Conservation (phyloP, 2,329 filamentous ascomycete genomes). For the Berkeleyomyces basicola region DNA sequence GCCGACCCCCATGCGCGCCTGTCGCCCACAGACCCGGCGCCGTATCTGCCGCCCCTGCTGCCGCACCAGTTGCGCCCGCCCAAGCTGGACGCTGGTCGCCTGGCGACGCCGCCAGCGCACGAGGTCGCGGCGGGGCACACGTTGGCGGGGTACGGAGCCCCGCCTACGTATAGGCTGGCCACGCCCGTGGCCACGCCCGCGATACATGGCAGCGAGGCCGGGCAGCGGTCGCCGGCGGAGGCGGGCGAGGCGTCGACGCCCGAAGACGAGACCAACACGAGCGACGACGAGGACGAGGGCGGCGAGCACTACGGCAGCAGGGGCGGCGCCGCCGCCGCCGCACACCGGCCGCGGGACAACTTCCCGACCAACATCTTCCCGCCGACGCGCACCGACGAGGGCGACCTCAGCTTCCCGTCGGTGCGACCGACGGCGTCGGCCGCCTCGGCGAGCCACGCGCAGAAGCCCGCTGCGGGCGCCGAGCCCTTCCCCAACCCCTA, state of each 20-base stretch:
- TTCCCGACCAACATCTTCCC: slow-evolving; percentile 11
- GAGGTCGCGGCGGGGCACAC: neutral
- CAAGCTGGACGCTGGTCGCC: slow-evolving; percentile 32
- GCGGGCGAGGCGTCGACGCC: neutral
- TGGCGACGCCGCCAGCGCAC: slow-evolving; percentile 40
- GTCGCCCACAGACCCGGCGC: neutral
- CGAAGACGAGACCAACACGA: neutral
- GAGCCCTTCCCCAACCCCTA: slow-evolving; percentile 13
- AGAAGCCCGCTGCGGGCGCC: neutral
- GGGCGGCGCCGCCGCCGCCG: neutral
- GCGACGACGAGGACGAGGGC: neutral
- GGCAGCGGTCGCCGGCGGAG: slow-evolving; percentile 16
- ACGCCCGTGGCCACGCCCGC: slow-evolving; percentile 27
- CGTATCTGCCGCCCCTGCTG: neutral
- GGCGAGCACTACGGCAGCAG: neutral
- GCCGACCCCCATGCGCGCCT: neutral
- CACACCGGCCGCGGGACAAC: neutral
- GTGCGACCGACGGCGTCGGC: neutral
- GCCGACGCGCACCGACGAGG: slow-evolving; percentile 1
- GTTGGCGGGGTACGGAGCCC: neutral
- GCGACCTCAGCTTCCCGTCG: slow-evolving; percentile 8
- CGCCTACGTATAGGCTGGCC: slow-evolving; percentile 15
- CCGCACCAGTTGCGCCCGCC: slow-evolving; percentile 17
- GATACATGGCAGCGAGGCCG: slow-evolving; percentile 25
- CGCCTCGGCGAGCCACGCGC: neutral